These are phyloP conservation scores for Globisporangium parvum DNA, from an alignment of 352 stramenopile species.

Conservation along the genomic window DNA sequence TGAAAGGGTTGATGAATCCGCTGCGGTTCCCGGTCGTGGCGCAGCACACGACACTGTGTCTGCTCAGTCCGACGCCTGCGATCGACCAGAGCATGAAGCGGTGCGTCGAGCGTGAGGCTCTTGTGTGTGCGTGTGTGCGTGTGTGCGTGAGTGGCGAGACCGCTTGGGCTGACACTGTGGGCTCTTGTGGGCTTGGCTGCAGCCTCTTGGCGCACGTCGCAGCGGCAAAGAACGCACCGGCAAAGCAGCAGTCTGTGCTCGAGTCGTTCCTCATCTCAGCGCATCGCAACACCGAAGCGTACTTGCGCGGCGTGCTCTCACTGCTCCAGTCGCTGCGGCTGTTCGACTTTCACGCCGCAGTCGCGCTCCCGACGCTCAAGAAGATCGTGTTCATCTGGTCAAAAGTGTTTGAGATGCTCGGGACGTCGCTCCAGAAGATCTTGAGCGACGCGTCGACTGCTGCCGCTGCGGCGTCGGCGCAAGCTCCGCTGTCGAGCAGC, in stretches of 20 bases:
- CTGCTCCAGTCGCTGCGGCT: slow-evolving; percentile 64
- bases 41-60: slow-evolving; percentile 68
- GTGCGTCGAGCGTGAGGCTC: slow-evolving; percentile 15
- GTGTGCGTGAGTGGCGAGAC: neutral
- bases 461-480: slow-evolving; percentile 15
- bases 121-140: neutral
- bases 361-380: slow-evolving; percentile 58
- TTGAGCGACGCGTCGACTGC: slow-evolving; percentile 10
- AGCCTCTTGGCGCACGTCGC: slow-evolving; percentile 54
- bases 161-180: neutral
- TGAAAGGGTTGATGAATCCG: slow-evolving; percentile 68
- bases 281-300: slow-evolving; percentile 68
- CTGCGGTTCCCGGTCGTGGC: slow-evolving; percentile 76
- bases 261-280: slow-evolving; percentile 62
- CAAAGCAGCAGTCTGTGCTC: slow-evolving; percentile 41
- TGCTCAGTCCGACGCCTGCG: slow-evolving; percentile 53
- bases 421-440: slow-evolving; percentile 21
- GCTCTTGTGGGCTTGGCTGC: neutral
- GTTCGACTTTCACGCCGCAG: slow-evolving; percentile 44
- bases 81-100: slow-evolving; percentile 69
- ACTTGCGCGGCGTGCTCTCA: slow-evolving; percentile 59
- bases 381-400: slow-evolving; percentile 75
- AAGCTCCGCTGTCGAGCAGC: slow-evolving; percentile 1
- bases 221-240: slow-evolving; percentile 36
- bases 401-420: slow-evolving; percentile 63